Evolutionary conservation across 805 yeast species (phyloP), one percentile per base, ranked within the genome.

Genomic region (Sugiyamaella marilandica): DNA sequence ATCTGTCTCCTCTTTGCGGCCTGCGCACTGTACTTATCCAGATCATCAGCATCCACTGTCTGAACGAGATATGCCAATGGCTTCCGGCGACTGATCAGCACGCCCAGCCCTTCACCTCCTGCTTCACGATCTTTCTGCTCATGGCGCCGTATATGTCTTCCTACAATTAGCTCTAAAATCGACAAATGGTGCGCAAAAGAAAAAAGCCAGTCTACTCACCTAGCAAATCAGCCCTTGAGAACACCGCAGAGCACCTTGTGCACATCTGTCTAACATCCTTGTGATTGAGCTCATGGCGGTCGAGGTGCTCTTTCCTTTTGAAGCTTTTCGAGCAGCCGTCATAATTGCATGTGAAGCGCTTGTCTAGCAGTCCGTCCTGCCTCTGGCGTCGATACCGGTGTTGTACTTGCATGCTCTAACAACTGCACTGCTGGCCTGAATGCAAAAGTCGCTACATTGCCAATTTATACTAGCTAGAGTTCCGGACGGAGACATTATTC

Each of bases 11-110:
- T 4, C 24, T 39, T 39, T 5, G 43, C 43, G 21, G 43, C 43
- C 43, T 39, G 13, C 16, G 21, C 19, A 19, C 43, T 39, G 43
- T 39, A 39, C 21, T 39, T 39, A 10, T 39, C 13, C 5, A 39
- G 19, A 21, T 39, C 43, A 39, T 39, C 43, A n/a, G 43, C 43
- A 39, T 39, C 43, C 19, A 39, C 43, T 5, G 43, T 39, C 24
- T 39, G 43, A 16, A 39, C 24, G 13, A 39, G 24, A 9, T 39
- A 39, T 13, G 43, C 43, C 24, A 39, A 19, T 14, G 43, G 43
- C 43, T 39, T 39, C 7, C 24, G 14, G 3, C 43, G 43, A 21
- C 43, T 39, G 24, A 39, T 24, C 43, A 39, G 19, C 11, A 39
- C 21, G 13, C 43, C 43, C 2, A 39, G 24, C 5, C 43, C 43